These are phyloP conservation scores for Aspergillus oerlinghausenensis DNA, from an alignment of 2,329 filamentous ascomycete species.

Conservation along the genomic window DNA sequence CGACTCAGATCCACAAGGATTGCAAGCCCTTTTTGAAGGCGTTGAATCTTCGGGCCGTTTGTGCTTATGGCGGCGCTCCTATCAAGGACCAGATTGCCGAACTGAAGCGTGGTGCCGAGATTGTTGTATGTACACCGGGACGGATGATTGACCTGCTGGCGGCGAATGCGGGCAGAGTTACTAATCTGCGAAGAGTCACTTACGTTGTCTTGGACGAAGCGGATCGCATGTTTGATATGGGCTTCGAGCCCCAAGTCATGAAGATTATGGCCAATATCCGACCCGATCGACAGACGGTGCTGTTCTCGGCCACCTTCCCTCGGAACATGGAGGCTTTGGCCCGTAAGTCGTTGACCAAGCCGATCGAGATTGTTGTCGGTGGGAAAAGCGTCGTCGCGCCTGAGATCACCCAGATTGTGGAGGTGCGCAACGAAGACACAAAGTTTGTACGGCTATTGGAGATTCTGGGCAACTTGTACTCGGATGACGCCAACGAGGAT, in stretches of 20 bases:
- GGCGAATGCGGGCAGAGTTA: constrained; percentile 89
- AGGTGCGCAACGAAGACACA: constrained; percentile 72
- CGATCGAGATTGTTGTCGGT: constrained; percentile 88
- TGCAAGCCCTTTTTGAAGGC: constrained; percentile 92
- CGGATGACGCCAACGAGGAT: constrained; percentile 72
- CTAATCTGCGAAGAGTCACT: constrained; percentile 80
- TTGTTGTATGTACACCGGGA: constrained; percentile 91
- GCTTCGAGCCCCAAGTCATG: constrained; percentile 96
- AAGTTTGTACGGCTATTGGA: constrained; percentile 84
- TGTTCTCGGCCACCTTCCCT: constrained; percentile 96
- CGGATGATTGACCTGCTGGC: constrained; percentile 93
- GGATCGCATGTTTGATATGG: constrained; percentile 99
- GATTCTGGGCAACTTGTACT: constrained; percentile 78
- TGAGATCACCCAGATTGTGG: constrained; percentile 85
- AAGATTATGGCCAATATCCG: constrained; percentile 91
- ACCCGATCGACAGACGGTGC: constrained; percentile 85
- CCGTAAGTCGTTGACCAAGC: constrained; percentile 78
- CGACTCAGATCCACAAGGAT: constrained; percentile 88
- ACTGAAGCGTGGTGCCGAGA: constrained; percentile 88
- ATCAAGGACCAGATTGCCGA: constrained; percentile 98
- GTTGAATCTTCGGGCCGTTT: constrained; percentile 78
- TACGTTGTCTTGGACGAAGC: constrained; percentile 97
- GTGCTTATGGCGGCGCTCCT: constrained; percentile 89
- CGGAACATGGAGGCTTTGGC: constrained; percentile 86
- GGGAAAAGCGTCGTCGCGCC: constrained; percentile 67